Conservation (phyloP, 2,329 filamentous ascomycete species). For the Myotisia sp. region DNA sequence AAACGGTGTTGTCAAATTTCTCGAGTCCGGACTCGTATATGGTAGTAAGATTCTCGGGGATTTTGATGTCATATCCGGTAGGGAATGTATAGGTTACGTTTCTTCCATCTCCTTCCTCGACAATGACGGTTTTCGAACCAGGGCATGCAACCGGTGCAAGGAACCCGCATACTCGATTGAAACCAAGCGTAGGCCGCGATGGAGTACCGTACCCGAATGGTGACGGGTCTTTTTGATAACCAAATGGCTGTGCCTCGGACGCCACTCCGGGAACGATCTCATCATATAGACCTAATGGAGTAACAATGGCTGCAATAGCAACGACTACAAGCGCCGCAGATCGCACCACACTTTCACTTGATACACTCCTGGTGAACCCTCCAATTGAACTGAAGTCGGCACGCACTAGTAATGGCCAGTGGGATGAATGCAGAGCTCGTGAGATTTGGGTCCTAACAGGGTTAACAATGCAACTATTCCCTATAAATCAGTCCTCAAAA, state of each 20-base stretch:
- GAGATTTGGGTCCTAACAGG: constrained; percentile 24
- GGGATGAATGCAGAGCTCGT: constrained; percentile 25
- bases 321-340: constrained; percentile 15
- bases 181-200: constrained; percentile 19
- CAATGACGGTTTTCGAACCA: constrained; percentile 12
- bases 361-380: constrained; percentile 20
- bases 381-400: constrained; percentile 23
- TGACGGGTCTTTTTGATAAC: constrained; percentile 26
- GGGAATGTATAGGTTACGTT: constrained; percentile 14
- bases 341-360: constrained; percentile 16
- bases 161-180: constrained; percentile 22
- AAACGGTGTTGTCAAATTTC: constrained; percentile 20
- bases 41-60: constrained; percentile 23
- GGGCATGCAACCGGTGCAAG: constrained; percentile 15
- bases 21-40: constrained; percentile 27
- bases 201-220: constrained; percentile 30
- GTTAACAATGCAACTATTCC: no score
- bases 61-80: constrained; percentile 19
- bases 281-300: constrained; percentile 35
- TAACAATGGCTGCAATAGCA: constrained; percentile 31
- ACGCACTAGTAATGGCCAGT: constrained; percentile 31
- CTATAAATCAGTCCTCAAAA: no score
- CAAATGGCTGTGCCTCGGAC: constrained; percentile 18
- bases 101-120: constrained; percentile 11
- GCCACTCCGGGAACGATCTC: constrained; percentile 16